These are phyloP conservation scores for Crataegus laevigata DNA, from an alignment of 306 rosid species.

Conservation along the genomic window DNA sequence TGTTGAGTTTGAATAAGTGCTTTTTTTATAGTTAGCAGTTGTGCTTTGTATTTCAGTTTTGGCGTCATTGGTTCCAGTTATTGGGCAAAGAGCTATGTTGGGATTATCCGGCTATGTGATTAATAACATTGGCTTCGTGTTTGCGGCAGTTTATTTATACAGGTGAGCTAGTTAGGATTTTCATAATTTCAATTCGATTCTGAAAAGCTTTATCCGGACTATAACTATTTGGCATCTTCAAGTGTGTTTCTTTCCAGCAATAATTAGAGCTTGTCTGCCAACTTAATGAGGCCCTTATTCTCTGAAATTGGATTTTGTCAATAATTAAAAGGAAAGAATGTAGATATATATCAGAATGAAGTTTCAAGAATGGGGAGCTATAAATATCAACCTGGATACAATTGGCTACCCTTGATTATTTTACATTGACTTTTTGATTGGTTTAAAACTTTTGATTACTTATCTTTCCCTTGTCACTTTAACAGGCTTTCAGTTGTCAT, in stretches of 20 bases:
- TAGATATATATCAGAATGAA: too few relatives aligned
- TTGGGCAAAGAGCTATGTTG: too few relatives aligned
- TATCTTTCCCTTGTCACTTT: conserved; percentile 14
- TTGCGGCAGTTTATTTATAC: conserved; percentile 60
- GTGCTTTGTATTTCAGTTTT: too few relatives aligned
- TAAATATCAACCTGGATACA: too few relatives aligned
- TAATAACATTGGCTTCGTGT: conserved; percentile 57
- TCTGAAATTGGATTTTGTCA: too few relatives aligned
- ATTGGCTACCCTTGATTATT: background rate
- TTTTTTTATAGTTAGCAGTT: too few relatives aligned
- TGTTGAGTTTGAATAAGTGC: too few relatives aligned
- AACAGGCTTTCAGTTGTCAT: conserved; percentile 56
- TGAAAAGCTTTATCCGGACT: background rate
- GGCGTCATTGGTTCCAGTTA: too few relatives aligned
- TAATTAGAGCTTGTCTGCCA: background rate
- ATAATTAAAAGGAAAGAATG: too few relatives aligned
- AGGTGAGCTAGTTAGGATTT: conserved; percentile 24
- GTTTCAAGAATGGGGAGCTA: too few relatives aligned
- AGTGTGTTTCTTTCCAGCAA: background rate
- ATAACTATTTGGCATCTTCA: background rate
- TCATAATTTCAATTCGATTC: too few relatives aligned
- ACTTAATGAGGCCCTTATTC: too few relatives aligned
- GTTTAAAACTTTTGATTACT: conserved; percentile 15
- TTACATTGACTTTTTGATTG: background rate
- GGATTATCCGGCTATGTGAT: conserved; percentile 8